Conservation (phyloP, 2,329 filamentous ascomycete species). For the Phaeomoniella chlamydospora region DNA sequence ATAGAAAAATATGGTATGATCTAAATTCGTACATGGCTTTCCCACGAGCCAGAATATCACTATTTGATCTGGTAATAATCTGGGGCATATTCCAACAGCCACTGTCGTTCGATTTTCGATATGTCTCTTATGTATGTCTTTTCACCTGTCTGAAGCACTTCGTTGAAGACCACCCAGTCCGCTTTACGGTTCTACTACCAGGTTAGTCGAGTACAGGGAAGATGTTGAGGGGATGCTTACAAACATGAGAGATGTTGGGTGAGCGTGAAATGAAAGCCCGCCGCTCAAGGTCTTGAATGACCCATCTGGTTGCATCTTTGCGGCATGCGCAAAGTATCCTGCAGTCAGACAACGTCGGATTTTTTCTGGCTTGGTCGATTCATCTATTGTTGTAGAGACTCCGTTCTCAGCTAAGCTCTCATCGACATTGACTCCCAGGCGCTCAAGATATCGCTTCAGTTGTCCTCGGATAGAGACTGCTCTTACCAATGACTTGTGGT, state of each 20-base stretch:
- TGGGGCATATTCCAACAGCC: constrained; percentile 78
- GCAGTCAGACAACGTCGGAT: constrained; percentile 75
- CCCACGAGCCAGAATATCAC: too few species aligned
- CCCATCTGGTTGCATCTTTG: constrained; percentile 85
- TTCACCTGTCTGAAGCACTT: constrained; percentile 73
- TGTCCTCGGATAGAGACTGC: constrained; percentile 80
- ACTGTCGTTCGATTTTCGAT: constrained; percentile 86
- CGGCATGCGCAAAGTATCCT: constrained; percentile 87
- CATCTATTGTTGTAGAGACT: constrained; percentile 18
- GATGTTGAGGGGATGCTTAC: constrained; percentile 21
- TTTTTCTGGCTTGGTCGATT: constrained; percentile 46
- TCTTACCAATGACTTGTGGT: constrained; percentile 68
- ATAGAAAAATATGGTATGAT: too few species aligned
- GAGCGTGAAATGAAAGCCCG: constrained; percentile 63
- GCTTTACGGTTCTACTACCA: constrained; percentile 61
- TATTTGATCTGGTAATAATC: constrained; percentile 53
- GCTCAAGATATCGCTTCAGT: constrained; percentile 72
- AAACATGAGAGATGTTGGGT: constrained; percentile 89
- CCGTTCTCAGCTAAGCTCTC: constrained; percentile 31
- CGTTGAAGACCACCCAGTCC: constrained; percentile 92
- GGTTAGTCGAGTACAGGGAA: constrained; percentile 7
- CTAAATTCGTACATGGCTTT: too few species aligned
- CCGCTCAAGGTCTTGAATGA: constrained; percentile 78
- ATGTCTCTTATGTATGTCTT: constrained; percentile 88
- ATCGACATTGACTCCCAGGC: constrained; percentile 59